Evolutionary conservation across 129 eudicot genomes (phyloP).

Genomic region (Rutidosis leptorrhynchoides): DNA sequence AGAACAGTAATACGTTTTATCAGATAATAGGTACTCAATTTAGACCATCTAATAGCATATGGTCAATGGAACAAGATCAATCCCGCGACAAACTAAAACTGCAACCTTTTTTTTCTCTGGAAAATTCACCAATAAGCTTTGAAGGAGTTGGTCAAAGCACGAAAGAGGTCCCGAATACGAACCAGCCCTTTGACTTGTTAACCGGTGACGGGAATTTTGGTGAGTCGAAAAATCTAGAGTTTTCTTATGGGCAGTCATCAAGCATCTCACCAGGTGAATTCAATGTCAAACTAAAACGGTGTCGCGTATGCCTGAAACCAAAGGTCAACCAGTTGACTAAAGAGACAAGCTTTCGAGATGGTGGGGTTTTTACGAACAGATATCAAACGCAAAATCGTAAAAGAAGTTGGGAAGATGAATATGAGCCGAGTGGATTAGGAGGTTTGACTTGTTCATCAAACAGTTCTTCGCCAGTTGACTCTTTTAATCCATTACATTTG

Average conservation of each 20-base stretch:
- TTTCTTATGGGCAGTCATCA: constrained; percentile 25
- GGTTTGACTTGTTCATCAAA: constrained; percentile 23
- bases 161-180: not conserved
- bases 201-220: constrained; percentile 9
- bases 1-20: constrained; percentile 6
- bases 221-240: constrained; percentile 19
- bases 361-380: constrained; percentile 8
- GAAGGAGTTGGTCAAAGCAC: too few species aligned
- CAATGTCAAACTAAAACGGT: constrained; percentile 32
- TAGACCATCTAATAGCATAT: constrained; percentile 20
- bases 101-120: constrained; percentile 6
- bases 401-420: constrained; percentile 30
- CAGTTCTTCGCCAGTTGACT: constrained; percentile 9
- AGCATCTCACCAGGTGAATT: constrained; percentile 25
- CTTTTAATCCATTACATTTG: constrained; percentile 17
- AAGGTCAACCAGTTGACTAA: constrained; percentile 35
- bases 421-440: constrained; percentile 20
- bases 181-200: constrained; percentile 14
- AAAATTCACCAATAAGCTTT: not conserved
- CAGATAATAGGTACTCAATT: constrained; percentile 36
- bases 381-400: constrained; percentile 23
- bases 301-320: constrained; percentile 35
- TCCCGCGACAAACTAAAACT: constrained; percentile 13
- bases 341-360: constrained; percentile 16
- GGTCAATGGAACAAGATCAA: constrained; percentile 29